Base-by-base conservation (phyloP, 768 basidiomycete species). In the Mycena galopus region DNA sequence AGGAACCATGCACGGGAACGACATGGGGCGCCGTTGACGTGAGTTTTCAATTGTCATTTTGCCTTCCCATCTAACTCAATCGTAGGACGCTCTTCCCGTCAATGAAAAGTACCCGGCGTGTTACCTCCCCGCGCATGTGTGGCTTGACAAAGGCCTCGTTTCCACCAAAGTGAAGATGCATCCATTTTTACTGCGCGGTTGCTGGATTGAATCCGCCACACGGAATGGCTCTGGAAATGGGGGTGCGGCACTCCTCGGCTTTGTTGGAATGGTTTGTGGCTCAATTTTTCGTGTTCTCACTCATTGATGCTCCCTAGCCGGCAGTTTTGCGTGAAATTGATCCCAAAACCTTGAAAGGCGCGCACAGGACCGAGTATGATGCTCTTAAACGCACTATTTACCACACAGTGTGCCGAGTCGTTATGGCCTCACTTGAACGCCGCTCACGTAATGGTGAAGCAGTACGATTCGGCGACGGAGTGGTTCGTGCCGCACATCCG, bases 151-250 rank as follows among this genome's bases (percentile, higher is more conserved):
- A 53, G 72, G 77, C 3, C 63, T 64, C 11, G 77, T 78, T 55
- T 69, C 74, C 10, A 75, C 65, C 5, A 73, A 71, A 17, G 65
- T 67, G 39, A 77, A 73, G 27, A 78, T 73, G 74, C 74, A 77
- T 53, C 77, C 74, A 19, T 63, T 77, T 23, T 30, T 78, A 3
- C 23, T 76, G 14, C 75, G 75, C 21, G 69, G 67, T 2, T 63
- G 62, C 25, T 77, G 71, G 65, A 76, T 78, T 17, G 63, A 73
- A 17, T 59, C 73, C 8, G 50, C 44, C 7, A 78, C 77, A 1
- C 77, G 75, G 21, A 78, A 78, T 55, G 77, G 65, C 6, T 77
- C 77, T 2, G 77, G 77, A 0, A 78, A 78, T 47, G 77, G 77
- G 14, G 77, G 77, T 4, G 62, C 69, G 2, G 50, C 74, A 17